phyloP scores from a whole-genome alignment of 495 filamentous ascomycete genomes.

The Tuber borchii region DNA sequence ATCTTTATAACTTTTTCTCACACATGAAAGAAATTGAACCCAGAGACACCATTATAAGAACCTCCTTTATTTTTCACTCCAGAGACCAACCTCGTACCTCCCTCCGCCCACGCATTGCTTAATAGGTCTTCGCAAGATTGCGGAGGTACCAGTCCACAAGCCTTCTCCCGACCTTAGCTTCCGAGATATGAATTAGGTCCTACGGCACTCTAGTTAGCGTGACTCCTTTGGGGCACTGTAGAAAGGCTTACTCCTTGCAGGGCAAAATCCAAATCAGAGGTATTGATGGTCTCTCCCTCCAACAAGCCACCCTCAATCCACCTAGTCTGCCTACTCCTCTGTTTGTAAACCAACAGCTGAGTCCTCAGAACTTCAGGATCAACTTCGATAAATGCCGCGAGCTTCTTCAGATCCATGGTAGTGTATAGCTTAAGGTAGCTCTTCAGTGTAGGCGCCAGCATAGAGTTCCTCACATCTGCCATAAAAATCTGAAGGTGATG shows the following conservation, averaged over 20 bases:
- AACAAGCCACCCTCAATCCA: constrained; percentile 86
- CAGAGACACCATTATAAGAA: not conserved
- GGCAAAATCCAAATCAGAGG: constrained; percentile 92
- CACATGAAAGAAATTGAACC: not conserved
- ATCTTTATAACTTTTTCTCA: not conserved
- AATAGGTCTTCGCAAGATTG: constrained; percentile 91
- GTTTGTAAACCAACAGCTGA: constrained; percentile 94
- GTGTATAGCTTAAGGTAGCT: constrained; percentile 99
- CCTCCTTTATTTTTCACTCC: not conserved
- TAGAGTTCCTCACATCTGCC: constrained; percentile 97
- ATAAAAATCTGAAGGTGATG: constrained; percentile 97
- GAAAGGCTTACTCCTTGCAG: constrained; percentile 69
- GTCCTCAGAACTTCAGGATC: constrained; percentile 83
- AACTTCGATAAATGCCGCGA: constrained; percentile 92
- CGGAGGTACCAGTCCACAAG: constrained; percentile 98
- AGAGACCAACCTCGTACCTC: not conserved
- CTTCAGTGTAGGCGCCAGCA: constrained; percentile 85
- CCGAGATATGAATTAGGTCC: constrained; percentile 95
- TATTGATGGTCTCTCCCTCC: constrained; percentile 84
- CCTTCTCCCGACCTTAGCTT: constrained; percentile 94
- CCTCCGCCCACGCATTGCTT: constrained; percentile 31
- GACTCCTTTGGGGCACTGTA: not conserved
- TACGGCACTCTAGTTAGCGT: constrained; percentile 38
- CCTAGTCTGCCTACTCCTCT: constrained; percentile 89
- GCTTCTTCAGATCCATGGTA: constrained; percentile 97